Evolutionary conservation across 331 rosid genomes (phyloP).

Genomic region (Stylosanthes scabra): DNA sequence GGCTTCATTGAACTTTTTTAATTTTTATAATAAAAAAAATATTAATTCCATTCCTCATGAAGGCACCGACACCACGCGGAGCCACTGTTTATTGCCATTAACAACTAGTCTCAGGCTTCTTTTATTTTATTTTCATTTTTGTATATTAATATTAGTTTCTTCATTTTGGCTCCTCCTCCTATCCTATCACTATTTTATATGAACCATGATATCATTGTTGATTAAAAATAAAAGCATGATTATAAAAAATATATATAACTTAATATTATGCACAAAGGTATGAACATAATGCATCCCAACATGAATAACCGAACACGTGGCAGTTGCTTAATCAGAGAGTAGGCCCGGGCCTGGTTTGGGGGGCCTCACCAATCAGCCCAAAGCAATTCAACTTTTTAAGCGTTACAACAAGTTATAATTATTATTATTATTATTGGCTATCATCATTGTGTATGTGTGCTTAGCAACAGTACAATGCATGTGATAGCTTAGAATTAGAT

Average conservation of each 20-base stretch:
- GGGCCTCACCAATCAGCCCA: conserved; percentile 45
- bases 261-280: conserved; percentile 33
- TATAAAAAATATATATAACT: conserved; percentile 44
- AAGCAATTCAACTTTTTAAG: conserved; percentile 46
- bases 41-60: conserved; percentile 23
- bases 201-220: conserved; percentile 43
- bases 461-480: conserved; percentile 59
- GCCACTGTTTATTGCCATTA: conserved; percentile 21
- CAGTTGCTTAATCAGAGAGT: conserved; percentile 48
- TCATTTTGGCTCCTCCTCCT: conserved; percentile 25
- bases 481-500: conserved; percentile 43
- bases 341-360: conserved; percentile 40
- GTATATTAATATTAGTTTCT: conserved; percentile 31
- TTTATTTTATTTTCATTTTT: conserved; percentile 8
- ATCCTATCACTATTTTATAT: conserved; percentile 33
- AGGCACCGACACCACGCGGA: conserved; percentile 41
- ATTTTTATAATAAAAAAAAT: no score
- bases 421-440: conserved; percentile 36
- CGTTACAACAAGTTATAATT: conserved; percentile 41
- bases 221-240: conserved; percentile 53
- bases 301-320: conserved; percentile 57
- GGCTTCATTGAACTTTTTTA: conserved; percentile 38
- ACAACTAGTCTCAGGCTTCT: conserved; percentile 17
- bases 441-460: conserved; percentile 29
- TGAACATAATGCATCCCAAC: conserved; percentile 42